phyloP scores from a whole-genome alignment of 2,329 filamentous ascomycete species.

The Paraconiothyrium sp. region DNA sequence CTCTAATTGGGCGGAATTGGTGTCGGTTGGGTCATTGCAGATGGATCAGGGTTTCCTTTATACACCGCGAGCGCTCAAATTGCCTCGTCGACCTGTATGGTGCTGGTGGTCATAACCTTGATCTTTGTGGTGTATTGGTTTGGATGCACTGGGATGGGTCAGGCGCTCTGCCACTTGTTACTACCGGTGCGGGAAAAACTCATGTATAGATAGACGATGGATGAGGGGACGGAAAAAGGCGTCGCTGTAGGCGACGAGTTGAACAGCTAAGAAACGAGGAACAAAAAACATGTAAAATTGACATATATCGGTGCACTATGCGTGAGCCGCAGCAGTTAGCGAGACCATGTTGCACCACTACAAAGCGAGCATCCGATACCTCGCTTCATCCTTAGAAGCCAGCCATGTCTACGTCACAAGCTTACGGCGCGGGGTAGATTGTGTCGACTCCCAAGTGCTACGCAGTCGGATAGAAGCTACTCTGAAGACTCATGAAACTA shows the following conservation, averaged over 20 bases:
- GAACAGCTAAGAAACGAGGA: background rate
- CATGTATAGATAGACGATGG: conserved; percentile 12
- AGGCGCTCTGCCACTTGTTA: background rate
- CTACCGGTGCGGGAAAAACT: background rate
- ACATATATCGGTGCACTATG: too few relatives aligned
- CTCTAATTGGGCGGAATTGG: background rate
- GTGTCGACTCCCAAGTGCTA: too few relatives aligned
- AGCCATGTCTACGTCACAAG: too few relatives aligned
- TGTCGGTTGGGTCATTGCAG: background rate
- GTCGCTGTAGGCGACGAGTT: background rate
- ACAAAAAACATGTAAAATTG: conserved; percentile 11
- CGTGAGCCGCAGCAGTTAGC: too few relatives aligned
- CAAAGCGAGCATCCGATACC: too few relatives aligned
- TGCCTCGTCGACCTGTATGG: background rate
- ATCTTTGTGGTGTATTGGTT: background rate
- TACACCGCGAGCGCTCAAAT: background rate
- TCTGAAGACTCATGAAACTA: too few relatives aligned
- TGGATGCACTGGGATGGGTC: too few relatives aligned
- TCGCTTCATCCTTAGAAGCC: too few relatives aligned
- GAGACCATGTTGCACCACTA: background rate
- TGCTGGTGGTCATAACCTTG: background rate
- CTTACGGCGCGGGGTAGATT: too few relatives aligned
- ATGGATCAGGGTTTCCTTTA: background rate
- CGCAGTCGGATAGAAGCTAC: too few relatives aligned
- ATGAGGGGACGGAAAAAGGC: background rate